Conservation (phyloP, 1,284 basidiomycete species). For the Rhodotorula sp. region DNA sequence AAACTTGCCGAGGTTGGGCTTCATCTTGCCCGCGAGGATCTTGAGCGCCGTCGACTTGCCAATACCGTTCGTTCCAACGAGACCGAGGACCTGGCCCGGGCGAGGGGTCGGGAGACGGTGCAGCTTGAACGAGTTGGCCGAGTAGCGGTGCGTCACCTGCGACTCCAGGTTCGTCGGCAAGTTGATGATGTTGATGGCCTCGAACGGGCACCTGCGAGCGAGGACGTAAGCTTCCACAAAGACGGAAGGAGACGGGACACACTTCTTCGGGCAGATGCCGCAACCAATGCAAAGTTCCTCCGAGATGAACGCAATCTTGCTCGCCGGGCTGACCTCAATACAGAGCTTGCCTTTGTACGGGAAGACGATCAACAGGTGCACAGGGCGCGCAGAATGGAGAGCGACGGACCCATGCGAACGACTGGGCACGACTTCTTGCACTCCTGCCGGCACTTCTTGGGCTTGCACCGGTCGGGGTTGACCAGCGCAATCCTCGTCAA, state of each 20-base stretch:
- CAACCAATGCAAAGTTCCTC: constrained; percentile 76
- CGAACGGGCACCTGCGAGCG: constrained; percentile 80
- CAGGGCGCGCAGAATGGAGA: not conserved
- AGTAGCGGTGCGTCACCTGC: constrained; percentile 93
- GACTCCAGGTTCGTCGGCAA: constrained; percentile 91
- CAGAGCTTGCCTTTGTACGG: constrained; percentile 80
- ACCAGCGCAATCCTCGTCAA: constrained; percentile 41
- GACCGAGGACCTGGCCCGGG: constrained; percentile 90
- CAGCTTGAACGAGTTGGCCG: constrained; percentile 96
- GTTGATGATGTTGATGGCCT: constrained; percentile 96
- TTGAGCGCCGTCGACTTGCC: constrained; percentile 96
- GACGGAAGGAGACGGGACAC: constrained; percentile 48
- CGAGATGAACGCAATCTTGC: constrained; percentile 86
- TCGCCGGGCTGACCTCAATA: constrained; percentile 86
- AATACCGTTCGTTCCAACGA: constrained; percentile 97
- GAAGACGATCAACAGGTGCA: not conserved
- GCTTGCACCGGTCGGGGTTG: constrained; percentile 47
- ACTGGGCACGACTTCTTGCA: constrained; percentile 98
- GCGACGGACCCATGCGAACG: constrained; percentile 84
- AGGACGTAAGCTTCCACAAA: constrained; percentile 11
- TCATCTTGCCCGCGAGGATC: constrained; percentile 90
- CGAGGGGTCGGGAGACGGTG: constrained; percentile 93
- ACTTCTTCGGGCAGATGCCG: constrained; percentile 99
- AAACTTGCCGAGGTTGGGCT: constrained; percentile 87
- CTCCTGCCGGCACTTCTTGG: constrained; percentile 71